phyloP scores from a whole-genome alignment of 78 protist species.

The Dictyostelium capitatum region DNA sequence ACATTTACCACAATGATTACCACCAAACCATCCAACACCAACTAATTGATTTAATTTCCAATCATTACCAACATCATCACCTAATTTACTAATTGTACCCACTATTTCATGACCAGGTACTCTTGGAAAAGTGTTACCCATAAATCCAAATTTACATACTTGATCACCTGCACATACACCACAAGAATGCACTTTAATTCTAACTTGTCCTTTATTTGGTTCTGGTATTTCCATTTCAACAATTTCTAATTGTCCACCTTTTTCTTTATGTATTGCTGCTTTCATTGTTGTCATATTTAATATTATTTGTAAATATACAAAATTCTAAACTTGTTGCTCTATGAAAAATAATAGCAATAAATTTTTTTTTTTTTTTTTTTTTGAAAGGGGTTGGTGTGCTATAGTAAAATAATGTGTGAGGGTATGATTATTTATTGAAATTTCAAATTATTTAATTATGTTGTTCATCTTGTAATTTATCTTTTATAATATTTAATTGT shows the following conservation, averaged over 20 bases:
- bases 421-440: no score
- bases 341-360: no score
- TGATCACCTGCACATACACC: constrained; percentile 5
- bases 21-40: constrained; percentile 73
- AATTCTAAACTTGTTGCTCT: no score
- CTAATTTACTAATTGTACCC: constrained; percentile 64
- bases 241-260: not conserved
- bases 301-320: no score
- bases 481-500: no score
- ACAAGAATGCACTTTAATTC: not conserved
- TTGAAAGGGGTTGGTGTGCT: no score
- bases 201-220: not conserved
- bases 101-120: constrained; percentile 63
- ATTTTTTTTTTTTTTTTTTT: no score
- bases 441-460: no score
- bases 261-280: not conserved
- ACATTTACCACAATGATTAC: constrained; percentile 33
- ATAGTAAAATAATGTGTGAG: no score
- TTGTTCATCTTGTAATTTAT: no score
- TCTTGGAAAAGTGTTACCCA: constrained; percentile 4
- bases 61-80: constrained; percentile 40
- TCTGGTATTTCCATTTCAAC: not conserved
- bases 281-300: not conserved
- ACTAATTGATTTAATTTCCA: constrained; percentile 61
- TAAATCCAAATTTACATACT: not conserved